Evolutionary conservation across 306 rosid species (phyloP), one percentile per base, ranked within the genome.

Genomic region (Psophocarpus tetragonolobus): DNA sequence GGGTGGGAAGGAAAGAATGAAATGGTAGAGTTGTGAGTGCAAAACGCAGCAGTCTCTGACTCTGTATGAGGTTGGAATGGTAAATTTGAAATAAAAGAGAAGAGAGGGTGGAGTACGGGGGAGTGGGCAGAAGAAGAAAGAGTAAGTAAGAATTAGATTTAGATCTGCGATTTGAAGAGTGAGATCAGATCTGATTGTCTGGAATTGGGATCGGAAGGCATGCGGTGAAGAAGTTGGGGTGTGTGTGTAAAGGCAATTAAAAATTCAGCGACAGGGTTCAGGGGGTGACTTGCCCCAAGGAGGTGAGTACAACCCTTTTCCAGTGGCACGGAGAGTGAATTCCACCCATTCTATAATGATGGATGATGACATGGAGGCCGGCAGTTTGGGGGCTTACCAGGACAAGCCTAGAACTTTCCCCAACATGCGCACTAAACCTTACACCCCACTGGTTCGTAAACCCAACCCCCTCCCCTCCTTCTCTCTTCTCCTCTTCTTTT

Each of bases 271-370:
- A 66, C 91, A 91, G 83, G 95, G 89, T 82, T 91, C 97, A 75
- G 97, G 98, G 97, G 98, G 91, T 81, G 92, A 95, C 82, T 86
- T 95, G 92, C 98, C 98, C 97, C 98, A 92, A 83, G 86, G 74
- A 74, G 93, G 87, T 71, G 97, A 93, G 88, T 91, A 84, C 87
- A 87, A 61, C 88, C 86, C 88, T 76, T 88, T 69, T 87, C 90
- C 96, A 72, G 82, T 90, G 48, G 92, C 80, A 1, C 85, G 96
- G 71, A 83, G 96, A 82, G 92, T 82, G 60, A 92, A 89, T 89
- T 91, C 97, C 12, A 30, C 79, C 72, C 93, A 88, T 73, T 38
- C 87, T 2, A 80, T 89, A 12, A 69, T 81, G 86, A 87, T 95
- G 85, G 96, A 84, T 12, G 90, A 84, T 5, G 97, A 89, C 29